Conservation (phyloP, 768 basidiomycete genomes). For the Coprinellus micaceus region DNA sequence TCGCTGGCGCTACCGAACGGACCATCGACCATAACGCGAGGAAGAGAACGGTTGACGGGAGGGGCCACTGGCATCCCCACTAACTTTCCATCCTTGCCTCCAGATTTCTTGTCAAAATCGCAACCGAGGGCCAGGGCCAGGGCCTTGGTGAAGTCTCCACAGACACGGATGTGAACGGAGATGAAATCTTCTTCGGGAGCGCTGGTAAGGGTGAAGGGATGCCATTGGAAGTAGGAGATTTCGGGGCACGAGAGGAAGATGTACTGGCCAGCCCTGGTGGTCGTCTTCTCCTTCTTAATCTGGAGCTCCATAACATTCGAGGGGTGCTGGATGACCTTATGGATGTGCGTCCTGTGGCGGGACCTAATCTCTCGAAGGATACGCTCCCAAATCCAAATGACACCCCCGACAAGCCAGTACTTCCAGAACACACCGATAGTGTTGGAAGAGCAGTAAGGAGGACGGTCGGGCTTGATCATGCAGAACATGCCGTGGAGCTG, state of each 20-base stretch:
- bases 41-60: slow-evolving; percentile 69
- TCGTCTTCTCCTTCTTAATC: slow-evolving; percentile 94
- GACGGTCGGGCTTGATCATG: slow-evolving; percentile 89
- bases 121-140: slow-evolving; percentile 82
- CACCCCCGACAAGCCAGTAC: slow-evolving; percentile 86
- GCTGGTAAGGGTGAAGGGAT: slow-evolving; percentile 92
- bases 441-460: slow-evolving; percentile 83
- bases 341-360: slow-evolving; percentile 87
- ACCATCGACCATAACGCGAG: slow-evolving; percentile 94
- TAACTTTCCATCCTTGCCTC: slow-evolving; percentile 53
- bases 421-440: slow-evolving; percentile 95
- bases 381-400: slow-evolving; percentile 84
- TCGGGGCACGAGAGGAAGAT: slow-evolving; percentile 91
- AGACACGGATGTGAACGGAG: slow-evolving; percentile 88
- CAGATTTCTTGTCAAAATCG: slow-evolving; percentile 59
- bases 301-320: slow-evolving; percentile 93
- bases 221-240: slow-evolving; percentile 94
- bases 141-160: slow-evolving; percentile 87
- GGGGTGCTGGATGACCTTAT: slow-evolving; percentile 93
- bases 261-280: slow-evolving; percentile 83
- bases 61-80: slow-evolving; percentile 55
- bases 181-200: slow-evolving; percentile 96
- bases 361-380: slow-evolving; percentile 89
- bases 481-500: slow-evolving; percentile 97
- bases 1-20: slow-evolving; percentile 93